Evolutionary conservation across 2,329 filamentous ascomycete species (phyloP), one percentile per base, ranked within the genome.

Genomic region (Penicillium sp.): DNA sequence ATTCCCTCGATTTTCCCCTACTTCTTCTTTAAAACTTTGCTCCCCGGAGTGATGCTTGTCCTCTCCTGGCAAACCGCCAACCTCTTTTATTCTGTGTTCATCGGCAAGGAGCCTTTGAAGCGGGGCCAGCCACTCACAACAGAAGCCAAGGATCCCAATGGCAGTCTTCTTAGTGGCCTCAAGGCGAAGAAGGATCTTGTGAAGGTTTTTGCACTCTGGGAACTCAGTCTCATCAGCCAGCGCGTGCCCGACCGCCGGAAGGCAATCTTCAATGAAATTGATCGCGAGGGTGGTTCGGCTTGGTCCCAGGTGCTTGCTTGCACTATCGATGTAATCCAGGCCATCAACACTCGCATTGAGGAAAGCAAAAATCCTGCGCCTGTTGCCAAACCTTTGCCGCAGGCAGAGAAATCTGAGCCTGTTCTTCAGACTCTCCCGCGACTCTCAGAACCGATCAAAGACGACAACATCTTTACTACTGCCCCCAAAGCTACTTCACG

Each of bases 131-230:
- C 93, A 4, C 83, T 97, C 56, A 96, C 91, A 0, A 84, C 84
- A 19, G 90, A 93, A 64, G 90, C 91, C 17, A 94, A 90, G 70
- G 93, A 97, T 73, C 91, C 93, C 0, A 97, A 96, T 69, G 92
- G 91, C 37, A 96, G 90, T 71, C 80, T 97, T 29, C 74, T 97
- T 49, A 91, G 87, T 56, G 93, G 93, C 0, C 75, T 97, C 46
- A 93, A 88, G 71, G 88, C 88, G 63, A 94, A 92, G 77, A 94
- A 93, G 73, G 81, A 90, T 9, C 81, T 90, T 10, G 86, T 90
- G 59, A 87, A 85, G 83, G 84, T 86, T 0, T 96, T 95, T 73
- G 93, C 93, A 17, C 89, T 96, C 74, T 96, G 93, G 93, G 93
- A 97, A 71, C 80, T 97, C 29, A 86, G 86, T 31, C 82, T 90